Evolutionary conservation across 2,329 filamentous ascomycete genomes (phyloP), one percentile per base, ranked within the genome.

Genomic region (Neurospora crassa): DNA sequence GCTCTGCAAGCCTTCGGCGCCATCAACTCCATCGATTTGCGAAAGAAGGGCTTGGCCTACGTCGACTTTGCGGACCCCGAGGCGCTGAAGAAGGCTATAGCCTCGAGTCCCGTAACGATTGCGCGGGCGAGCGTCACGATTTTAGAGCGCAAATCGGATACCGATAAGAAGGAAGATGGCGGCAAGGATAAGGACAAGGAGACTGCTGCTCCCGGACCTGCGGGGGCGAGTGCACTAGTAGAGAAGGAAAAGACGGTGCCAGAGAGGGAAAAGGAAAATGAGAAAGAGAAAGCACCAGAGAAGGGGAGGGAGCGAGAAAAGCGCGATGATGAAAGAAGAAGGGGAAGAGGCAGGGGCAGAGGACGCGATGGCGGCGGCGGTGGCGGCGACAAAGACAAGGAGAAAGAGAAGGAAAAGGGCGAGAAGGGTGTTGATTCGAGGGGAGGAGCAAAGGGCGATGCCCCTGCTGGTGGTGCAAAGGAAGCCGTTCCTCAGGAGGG

Each of bases 21-120:
- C 1, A 88, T 97, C 67, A 88, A 88, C 0, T 91, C 89, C 74
- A 92, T 97, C 20, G 95, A 97, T 76, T 95, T 98, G 70, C 94
- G 94, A 80, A 92, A 94, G 77, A 97, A 97, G 80, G 94, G 94
- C 0, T 97, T 97, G 77, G 95, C 94, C 2, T 97, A 97, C 79
- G 91, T 97, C 47, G 92, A 97, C 74, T 98, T 97, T 82, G 87
- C 88, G 11, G 90, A 93, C 29, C 86, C 90, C 0, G 89, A 90
- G 10, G 86, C 87, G 11, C 84, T 98, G 37, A 88, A 88, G 76
- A 93, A 92, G 77, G 95, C 95, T 5, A 89, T 97, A 78, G 87
- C 89, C 18, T 92, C 92, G 14, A 96, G 93, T 77, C 93, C 92
- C 0, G 87, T 97, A 40, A 84, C 91, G 24, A 90, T 98, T 12